phyloP scores from a whole-genome alignment of 2,329 filamentous ascomycete genomes.

The Aspergillus intermedius region DNA sequence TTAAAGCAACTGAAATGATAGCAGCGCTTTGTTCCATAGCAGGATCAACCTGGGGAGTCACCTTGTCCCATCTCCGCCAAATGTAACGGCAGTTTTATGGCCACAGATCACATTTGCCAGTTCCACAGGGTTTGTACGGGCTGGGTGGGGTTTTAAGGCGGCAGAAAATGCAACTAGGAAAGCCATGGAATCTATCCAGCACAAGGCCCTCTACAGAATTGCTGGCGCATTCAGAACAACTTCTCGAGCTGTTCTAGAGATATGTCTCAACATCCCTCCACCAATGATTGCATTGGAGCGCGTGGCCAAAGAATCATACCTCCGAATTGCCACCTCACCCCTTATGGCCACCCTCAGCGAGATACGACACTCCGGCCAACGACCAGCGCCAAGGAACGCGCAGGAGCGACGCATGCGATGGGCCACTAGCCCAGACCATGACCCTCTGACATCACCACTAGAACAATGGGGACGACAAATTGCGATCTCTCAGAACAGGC shows the following conservation, averaged over 20 bases:
- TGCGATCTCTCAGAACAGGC: background rate
- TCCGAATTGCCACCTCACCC: constrained; percentile 14
- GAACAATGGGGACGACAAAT: background rate
- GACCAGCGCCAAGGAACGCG: background rate
- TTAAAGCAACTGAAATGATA: background rate
- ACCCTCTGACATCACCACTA: background rate
- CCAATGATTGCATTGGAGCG: constrained; percentile 15
- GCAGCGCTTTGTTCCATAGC: background rate
- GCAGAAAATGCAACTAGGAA: background rate
- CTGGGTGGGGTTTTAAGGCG: background rate
- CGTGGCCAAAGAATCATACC: constrained; percentile 15
- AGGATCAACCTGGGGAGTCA: background rate
- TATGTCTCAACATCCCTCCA: constrained; percentile 20
- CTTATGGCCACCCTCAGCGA: background rate
- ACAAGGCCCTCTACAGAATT: constrained; percentile 19
- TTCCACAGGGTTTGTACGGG: constrained; percentile 15
- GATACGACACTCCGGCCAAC: background rate
- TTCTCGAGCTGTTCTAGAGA: constrained; percentile 11
- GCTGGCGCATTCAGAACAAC: constrained; percentile 20
- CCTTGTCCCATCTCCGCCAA: constrained; percentile 1
- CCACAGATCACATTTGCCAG: constrained; percentile 22
- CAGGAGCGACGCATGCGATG: background rate
- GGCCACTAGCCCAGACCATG: background rate
- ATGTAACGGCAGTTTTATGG: constrained; percentile 21
- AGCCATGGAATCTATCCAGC: constrained; percentile 10